Evolutionary conservation across 345 rosid genomes (phyloP), one percentile per base, ranked within the genome.

Genomic region (Durio zibethinus): DNA sequence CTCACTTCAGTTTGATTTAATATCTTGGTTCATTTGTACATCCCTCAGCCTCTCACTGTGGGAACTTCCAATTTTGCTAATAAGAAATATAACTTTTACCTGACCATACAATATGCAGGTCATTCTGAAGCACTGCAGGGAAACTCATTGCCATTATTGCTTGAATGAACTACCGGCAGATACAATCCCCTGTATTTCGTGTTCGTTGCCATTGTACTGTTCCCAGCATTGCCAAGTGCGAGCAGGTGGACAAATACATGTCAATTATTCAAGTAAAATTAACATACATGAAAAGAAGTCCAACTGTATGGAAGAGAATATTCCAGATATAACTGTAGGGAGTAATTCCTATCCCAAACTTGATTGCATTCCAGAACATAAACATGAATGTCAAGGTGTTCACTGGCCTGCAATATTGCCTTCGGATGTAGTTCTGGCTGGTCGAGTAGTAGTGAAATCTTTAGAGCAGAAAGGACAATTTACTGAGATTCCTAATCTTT

Each of bases 131-230:
- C 76, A 83, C 57, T 87, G 84, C 84, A 84, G 94, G 72, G 90
- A 89, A 82, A 85, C 90, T 20, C 91, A 92, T 78, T 94, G 97
- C 78, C 98, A 92, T 79, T 90, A 87, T 86, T 92, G 98, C 89
- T 82, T 94, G 76, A 89, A 87, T 84, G 90, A 91, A 82, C 82
- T 94, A 50, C 94, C 94, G 14, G 83, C 77, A 53, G 97, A 94
- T 80, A 61, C 77, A n/a, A 84, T 94, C 78, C 97, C 94, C 43
- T 92, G 97, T 79, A 56, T 82, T 47, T 87, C 89, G 53, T 94
- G 98, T 86, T 86, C 97, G 64, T 80, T 89, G 74, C 85, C 96
- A 76, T 72, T 87, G 66, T 94, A 92, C 84, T 94, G 97, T 84
- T 94, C 97, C 43, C 86, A 88, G 79, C 79, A 76, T 80, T 94